phyloP scores from a whole-genome alignment of 352 stramenopile genomes.

The Pythium myriotylum region DNA sequence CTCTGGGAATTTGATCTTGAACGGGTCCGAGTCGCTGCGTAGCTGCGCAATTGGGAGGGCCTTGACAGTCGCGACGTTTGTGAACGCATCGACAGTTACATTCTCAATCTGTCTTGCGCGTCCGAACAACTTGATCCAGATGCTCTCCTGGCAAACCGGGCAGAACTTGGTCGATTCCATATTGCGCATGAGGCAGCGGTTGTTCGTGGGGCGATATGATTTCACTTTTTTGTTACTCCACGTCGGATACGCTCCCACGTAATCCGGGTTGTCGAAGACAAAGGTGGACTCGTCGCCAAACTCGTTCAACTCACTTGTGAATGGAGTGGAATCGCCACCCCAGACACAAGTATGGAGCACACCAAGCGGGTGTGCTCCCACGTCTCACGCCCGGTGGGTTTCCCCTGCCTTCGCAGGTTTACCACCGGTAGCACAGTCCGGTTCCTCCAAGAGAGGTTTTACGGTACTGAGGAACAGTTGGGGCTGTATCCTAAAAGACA shows the following conservation, averaged over 20 bases:
- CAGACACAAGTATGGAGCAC: too few species aligned
- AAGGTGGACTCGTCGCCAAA: slow-evolving; percentile 1
- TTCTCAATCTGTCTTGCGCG: slow-evolving; percentile 31
- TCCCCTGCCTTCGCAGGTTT: too few species aligned
- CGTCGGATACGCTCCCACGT: slow-evolving; percentile 33
- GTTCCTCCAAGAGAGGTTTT: too few species aligned
- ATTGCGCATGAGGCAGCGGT: slow-evolving; percentile 41
- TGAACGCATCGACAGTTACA: slow-evolving; percentile 17
- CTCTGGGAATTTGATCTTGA: too few species aligned
- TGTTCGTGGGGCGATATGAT: slow-evolving; percentile 30
- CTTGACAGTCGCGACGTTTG: slow-evolving; percentile 13
- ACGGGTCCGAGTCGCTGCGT: slow-evolving; percentile 13
- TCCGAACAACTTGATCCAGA: slow-evolving; percentile 33
- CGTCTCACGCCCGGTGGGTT: too few species aligned
- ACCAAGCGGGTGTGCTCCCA: too few species aligned
- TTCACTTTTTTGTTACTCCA: slow-evolving; percentile 27
- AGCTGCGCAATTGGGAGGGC: slow-evolving; percentile 27
- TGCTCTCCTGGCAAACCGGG: slow-evolving; percentile 35
- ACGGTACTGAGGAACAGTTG: too few species aligned
- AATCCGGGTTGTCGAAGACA: slow-evolving; percentile 10
- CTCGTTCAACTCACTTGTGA: too few species aligned
- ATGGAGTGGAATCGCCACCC: too few species aligned
- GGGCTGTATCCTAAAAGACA: too few species aligned
- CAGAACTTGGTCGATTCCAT: slow-evolving; percentile 36
- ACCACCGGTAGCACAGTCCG: too few species aligned